Evolutionary conservation across 2,329 filamentous ascomycete species (phyloP), one percentile per base, ranked within the genome.

Genomic region (Beauveria medogensis): DNA sequence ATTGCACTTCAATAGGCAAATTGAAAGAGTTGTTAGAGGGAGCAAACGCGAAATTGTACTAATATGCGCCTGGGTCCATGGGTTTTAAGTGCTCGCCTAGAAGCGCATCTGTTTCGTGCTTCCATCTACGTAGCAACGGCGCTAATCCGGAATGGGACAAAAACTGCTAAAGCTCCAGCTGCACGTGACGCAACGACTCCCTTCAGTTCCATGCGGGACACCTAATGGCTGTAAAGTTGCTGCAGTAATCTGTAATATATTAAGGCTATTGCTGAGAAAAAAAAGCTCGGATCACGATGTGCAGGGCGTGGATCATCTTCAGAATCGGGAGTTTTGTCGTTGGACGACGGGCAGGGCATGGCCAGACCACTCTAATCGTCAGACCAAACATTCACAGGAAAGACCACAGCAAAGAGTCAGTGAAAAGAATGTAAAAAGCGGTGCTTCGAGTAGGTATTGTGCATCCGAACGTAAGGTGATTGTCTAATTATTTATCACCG

Each of bases 401-500:
- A 26, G 28, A 41, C 9, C 12, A 26, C 3, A n/a, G 20, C 34
- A 10, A 26, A 16, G 16, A 20, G 6, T n/a, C 41, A 34, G 8
- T 22, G 16, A 8, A 18, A 48, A 28, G 8, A n/a, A 16, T 26
- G 34, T 34, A 37, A 50, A 48, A 52, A 40, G 2, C 37, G 44
- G 14, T 53, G 22, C 48, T 37, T 24, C 20, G 22, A 52, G 22
- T 53, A 53, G 53, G 22, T 53, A 53, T 59, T 34, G 34, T 57
- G 20, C 41, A 50, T 34, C 7, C 40, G 44, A 59, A 34, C 60
- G 60, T 52, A 24, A 20, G n/a, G 12, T 50, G 37, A n/a, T 24
- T 46, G 20, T 77, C 75, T 77, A 81, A 73, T 83, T 82, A 82
- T 73, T 83, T 82, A 66, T 78, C 77, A 12, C 79, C 82, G 57